Evolutionary conservation across 495 filamentous ascomycete genomes (phyloP).

Genomic region (Lophiotrema nucula): DNA sequence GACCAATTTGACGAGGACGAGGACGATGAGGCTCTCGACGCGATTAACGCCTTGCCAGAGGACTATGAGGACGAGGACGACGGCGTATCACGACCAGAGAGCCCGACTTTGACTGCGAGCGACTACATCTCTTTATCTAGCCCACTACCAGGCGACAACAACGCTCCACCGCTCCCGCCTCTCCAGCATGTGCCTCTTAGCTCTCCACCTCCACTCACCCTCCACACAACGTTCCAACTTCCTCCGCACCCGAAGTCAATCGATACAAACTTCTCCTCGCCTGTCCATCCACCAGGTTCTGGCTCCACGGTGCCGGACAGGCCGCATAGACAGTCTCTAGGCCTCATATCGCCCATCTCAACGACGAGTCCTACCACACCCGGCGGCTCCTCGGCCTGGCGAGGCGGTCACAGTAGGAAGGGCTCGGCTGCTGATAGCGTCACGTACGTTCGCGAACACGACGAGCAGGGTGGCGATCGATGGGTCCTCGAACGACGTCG

Average conservation of each 20-base stretch:
- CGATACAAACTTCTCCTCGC: conserved; percentile 13
- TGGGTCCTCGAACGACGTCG: conserved; percentile 46
- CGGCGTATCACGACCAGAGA: not conserved
- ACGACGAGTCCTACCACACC: conserved; percentile 24
- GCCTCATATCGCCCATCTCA: conserved; percentile 23
- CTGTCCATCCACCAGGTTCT: not conserved
- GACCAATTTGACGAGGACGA: conserved; percentile 19
- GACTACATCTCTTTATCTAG: conserved; percentile 26
- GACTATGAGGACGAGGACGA: conserved; percentile 15
- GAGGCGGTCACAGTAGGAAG: conserved; percentile 37
- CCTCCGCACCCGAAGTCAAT: not conserved
- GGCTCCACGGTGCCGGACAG: conserved; percentile 4
- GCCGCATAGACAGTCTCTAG: conserved; percentile 18
- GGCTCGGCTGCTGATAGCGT: conserved; percentile 43
- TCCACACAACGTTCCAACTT: conserved; percentile 19
- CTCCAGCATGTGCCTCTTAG: not conserved
- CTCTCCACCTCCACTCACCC: conserved; percentile 13
- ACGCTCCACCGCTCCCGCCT: not conserved
- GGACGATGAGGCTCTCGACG: conserved; percentile 20
- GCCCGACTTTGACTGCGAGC: conserved; percentile 26
- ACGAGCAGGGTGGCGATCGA: conserved; percentile 34
- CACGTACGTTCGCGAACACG: conserved; percentile 43
- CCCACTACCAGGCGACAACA: not conserved
- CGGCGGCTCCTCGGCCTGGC: conserved; percentile 14
- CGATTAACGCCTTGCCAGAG: conserved; percentile 19